These are phyloP conservation scores for Pulveroboletus frians DNA, from an alignment of 768 basidiomycete genomes.

Conservation along the genomic window DNA sequence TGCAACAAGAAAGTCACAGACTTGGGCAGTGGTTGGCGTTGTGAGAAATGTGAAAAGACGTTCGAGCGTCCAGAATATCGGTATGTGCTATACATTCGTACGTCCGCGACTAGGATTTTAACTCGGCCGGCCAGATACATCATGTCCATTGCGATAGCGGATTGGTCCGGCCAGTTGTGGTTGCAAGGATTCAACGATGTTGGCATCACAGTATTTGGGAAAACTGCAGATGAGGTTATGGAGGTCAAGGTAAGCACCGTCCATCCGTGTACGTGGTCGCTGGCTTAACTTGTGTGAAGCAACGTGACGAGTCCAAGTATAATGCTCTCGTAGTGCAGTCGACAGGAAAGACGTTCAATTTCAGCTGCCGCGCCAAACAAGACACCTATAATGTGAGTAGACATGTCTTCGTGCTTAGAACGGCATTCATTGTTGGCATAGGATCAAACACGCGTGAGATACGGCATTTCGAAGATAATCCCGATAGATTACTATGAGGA, in stretches of 20 bases:
- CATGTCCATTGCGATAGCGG: constrained; percentile 81
- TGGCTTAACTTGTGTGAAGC: constrained; percentile 34
- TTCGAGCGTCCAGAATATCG: constrained; percentile 72
- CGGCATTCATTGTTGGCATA: constrained; percentile 26
- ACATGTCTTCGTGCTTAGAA: background rate
- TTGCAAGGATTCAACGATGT: constrained; percentile 94
- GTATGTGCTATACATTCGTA: constrained; percentile 39
- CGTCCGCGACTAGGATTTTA: background rate
- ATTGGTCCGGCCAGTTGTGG: constrained; percentile 88
- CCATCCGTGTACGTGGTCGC: background rate
- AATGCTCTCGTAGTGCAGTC: constrained; percentile 57
- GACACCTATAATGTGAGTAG: constrained; percentile 76
- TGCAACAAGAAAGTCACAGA: constrained; percentile 91
- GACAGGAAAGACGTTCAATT: constrained; percentile 68
- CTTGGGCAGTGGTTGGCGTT: constrained; percentile 69
- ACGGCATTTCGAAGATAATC: constrained; percentile 67
- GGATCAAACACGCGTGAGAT: constrained; percentile 81
- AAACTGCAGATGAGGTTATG: constrained; percentile 72
- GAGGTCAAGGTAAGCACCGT: constrained; percentile 53
- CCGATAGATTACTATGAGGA: constrained; percentile 68
- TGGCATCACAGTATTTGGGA: constrained; percentile 70
- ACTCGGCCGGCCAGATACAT: constrained; percentile 51
- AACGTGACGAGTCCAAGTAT: constrained; percentile 55
- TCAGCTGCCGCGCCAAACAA: constrained; percentile 80
- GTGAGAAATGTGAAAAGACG: constrained; percentile 84